These are phyloP conservation scores for Geotrichum histeridarum DNA, from an alignment of 1,139 yeast species.

Conservation along the genomic window DNA sequence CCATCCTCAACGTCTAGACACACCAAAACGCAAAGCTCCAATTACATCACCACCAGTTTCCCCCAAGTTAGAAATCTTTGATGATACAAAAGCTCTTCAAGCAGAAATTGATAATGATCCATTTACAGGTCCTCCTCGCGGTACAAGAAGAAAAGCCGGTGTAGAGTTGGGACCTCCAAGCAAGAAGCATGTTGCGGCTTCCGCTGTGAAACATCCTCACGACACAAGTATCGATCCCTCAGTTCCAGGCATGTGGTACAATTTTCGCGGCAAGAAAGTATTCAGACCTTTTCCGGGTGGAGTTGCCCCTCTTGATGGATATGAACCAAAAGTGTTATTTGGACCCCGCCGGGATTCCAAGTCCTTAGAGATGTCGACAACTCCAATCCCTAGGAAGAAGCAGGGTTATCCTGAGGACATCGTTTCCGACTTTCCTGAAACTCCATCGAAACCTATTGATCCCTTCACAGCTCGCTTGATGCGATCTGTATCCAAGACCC, in stretches of 20 bases:
- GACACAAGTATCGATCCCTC: slow-evolving; percentile 25
- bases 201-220: slow-evolving; percentile 23
- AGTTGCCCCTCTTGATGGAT: slow-evolving; percentile 20
- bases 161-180: neutral
- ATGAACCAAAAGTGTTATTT: slow-evolving; percentile 29
- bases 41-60: slow-evolving; percentile 4
- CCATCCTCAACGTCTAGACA: neutral
- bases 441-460: slow-evolving; percentile 2
- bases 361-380: slow-evolving; percentile 15
- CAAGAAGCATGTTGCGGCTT: neutral
- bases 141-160: slow-evolving; percentile 5
- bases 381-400: slow-evolving; percentile 7
- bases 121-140: neutral
- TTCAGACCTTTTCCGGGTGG: slow-evolving; percentile 37
- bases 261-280: slow-evolving; percentile 39
- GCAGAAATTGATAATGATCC: slow-evolving; percentile 23
- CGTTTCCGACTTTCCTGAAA: neutral
- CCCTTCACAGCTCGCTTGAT: slow-evolving; percentile 4
- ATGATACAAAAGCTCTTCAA: slow-evolving; percentile 25
- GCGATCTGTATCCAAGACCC: slow-evolving; percentile 4
- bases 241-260: slow-evolving; percentile 38
- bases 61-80: slow-evolving; percentile 22
- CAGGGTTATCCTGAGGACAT: neutral
- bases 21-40: neutral
- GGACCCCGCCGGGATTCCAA: slow-evolving; percentile 17